Conservation (phyloP, 331 rosid species). For the Arachis monticola region DNA sequence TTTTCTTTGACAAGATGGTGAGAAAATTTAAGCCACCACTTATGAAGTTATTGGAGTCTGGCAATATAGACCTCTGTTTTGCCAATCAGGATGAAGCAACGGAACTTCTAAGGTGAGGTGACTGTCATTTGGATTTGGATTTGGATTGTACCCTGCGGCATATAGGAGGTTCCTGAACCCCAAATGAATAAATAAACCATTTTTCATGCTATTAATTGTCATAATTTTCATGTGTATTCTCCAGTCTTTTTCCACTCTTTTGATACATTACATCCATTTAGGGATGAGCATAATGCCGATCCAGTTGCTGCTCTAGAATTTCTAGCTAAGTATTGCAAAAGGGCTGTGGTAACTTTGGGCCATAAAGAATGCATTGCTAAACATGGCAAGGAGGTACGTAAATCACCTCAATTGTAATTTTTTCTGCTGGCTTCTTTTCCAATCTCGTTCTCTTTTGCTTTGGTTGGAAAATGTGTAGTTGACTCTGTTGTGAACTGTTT, state of each 20-base stretch:
- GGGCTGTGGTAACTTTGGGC: constrained; percentile 96
- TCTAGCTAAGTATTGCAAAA: constrained; percentile 72
- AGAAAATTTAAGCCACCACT: constrained; percentile 75
- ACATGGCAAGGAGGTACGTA: constrained; percentile 84
- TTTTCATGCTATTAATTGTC: no score
- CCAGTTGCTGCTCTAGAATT: constrained; percentile 68
- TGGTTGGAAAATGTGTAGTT: no score
- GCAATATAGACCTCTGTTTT: constrained; percentile 87
- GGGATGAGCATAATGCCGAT: constrained; percentile 60
- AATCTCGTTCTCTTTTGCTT: no score
- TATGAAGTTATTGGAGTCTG: constrained; percentile 69
- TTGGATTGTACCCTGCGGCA: background rate
- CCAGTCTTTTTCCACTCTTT: background rate
- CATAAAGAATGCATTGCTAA: constrained; percentile 83
- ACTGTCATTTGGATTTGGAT: constrained; percentile 26
- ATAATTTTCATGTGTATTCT: no score
- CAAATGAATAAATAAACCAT: no score
- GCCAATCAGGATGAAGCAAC: constrained; percentile 98
- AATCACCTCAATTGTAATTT: no score
- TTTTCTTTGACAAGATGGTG: constrained; percentile 79
- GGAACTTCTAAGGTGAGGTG: constrained; percentile 76
- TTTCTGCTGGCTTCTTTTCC: no score
- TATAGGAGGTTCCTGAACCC: no score
- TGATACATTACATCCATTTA: constrained; percentile 37
- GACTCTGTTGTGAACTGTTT: no score